Evolutionary conservation across 257 asterid species (phyloP).

Genomic region (Lycium ferocissimum): DNA sequence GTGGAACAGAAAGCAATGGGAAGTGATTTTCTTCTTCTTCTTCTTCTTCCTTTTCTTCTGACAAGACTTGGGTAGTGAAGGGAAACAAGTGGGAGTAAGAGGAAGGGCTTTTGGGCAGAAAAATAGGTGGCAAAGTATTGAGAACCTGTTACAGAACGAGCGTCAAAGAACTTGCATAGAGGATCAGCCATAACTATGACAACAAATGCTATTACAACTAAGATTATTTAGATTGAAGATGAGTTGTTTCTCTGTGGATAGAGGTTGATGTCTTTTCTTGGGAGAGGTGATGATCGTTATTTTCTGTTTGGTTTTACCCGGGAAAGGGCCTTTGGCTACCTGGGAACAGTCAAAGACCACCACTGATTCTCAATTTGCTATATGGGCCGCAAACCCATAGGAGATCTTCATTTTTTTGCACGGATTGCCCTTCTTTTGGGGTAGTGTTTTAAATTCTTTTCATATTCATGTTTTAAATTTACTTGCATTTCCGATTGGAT

Average conservation of each 20-base stretch:
- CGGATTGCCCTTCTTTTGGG: too few species aligned
- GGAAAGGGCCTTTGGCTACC: background rate
- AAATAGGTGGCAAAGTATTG: conserved; percentile 33
- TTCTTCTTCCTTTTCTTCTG: background rate
- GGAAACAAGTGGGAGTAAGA: conserved; percentile 33
- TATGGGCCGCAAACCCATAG: conserved; percentile 27
- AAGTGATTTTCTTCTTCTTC: conserved; percentile 41
- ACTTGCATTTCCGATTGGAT: too few species aligned
- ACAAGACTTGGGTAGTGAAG: conserved; percentile 38
- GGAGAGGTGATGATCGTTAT: conserved; percentile 5
- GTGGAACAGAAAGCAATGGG: conserved; percentile 44
- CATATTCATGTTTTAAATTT: too few species aligned
- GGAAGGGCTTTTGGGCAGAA: conserved; percentile 45
- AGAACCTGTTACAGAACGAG: conserved; percentile 25
- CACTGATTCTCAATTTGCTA: conserved; percentile 11
- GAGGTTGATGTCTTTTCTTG: conserved; percentile 6
- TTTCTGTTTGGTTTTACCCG: conserved; percentile 31
- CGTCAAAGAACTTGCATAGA: conserved; percentile 16
- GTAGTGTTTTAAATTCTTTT: too few species aligned
- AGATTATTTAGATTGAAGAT: background rate
- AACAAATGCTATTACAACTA: background rate
- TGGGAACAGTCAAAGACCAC: background rate
- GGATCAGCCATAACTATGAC: conserved; percentile 40
- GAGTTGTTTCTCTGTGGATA: conserved; percentile 18
- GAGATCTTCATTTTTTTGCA: too few species aligned